phyloP scores from a whole-genome alignment of 2,329 filamentous ascomycete species.

The Penicillium sp. region DNA sequence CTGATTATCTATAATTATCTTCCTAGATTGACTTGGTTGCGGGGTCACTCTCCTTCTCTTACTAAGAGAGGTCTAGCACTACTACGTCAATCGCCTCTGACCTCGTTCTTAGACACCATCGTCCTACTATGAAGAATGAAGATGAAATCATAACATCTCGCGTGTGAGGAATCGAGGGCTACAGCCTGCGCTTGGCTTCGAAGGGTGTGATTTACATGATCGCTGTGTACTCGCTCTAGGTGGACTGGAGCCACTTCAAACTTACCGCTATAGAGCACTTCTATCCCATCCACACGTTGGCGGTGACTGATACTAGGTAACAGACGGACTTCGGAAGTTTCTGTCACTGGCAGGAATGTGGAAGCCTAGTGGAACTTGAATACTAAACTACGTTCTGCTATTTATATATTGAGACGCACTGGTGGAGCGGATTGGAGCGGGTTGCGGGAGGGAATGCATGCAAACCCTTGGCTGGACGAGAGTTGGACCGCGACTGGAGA shows the following conservation, averaged over 20 bases:
- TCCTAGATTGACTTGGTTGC: background rate
- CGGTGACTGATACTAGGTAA: too few relatives aligned
- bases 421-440: background rate
- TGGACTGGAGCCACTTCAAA: too few relatives aligned
- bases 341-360: slow-evolving; percentile 1
- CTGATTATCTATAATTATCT: background rate
- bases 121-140: too few relatives aligned
- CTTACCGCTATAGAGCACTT: too few relatives aligned
- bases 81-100: background rate
- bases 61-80: background rate
- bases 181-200: too few relatives aligned
- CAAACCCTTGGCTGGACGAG: background rate
- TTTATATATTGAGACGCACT: slow-evolving; percentile 11
- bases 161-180: background rate
- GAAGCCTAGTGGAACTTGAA: slow-evolving; percentile 10
- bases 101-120: background rate
- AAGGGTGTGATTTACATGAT: too few relatives aligned
- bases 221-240: too few relatives aligned
- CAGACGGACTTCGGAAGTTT: background rate
- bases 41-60: background rate
- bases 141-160: background rate
- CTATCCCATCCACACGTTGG: too few relatives aligned
- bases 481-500: background rate
- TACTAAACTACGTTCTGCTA: too few relatives aligned
- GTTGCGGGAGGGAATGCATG: background rate